Base-by-base conservation (phyloP, 2,329 filamentous ascomycete genomes). In the Cladosporium austrohemisphaericum region DNA sequence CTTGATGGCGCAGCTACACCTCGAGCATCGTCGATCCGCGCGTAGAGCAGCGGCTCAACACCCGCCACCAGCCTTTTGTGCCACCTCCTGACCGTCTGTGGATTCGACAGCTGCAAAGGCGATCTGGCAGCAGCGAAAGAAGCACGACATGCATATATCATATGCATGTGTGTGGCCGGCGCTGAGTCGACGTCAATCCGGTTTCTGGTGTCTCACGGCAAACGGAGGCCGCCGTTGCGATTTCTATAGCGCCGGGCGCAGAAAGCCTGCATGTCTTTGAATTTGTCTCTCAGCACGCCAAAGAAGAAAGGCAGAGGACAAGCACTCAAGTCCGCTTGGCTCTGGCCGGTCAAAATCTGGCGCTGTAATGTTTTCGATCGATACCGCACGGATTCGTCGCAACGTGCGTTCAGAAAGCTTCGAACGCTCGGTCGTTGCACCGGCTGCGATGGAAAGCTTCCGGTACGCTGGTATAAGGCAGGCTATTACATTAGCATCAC, bases 61-160 rank as follows among this genome's bases (percentile, higher is more conserved):
- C 40, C 40, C 9, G 26, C 26, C 22, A 28, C 26, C 44, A 38
- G 33, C 32, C 23, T 28, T 22, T 11, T 20, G 44, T 47, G 44
- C 44, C 44, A 47, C 44, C 44, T 47, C 44, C 44, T 47, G 44
- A 38, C 33, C 22, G 18, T 35, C 4, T 19, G 38, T n/a, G 9
- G 22, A 19, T 14, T n/a, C 18, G 38, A 41, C 38, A 41, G 38
- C 25, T 41, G 41, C 41, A 45, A 45, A 35, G 41, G 22, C 41
- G 41, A 45, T 45, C 41, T 45, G 31, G 31, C 29, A 11, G 4
- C 36, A 20, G 20, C 44, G 33, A 18, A 28, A 29, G 40, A 20
- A 22, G 28, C 16, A 23, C 28, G 18, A 13, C 33, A 36, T 37
- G 44, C 44, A 29, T 47, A 18, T 22, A n/a, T 19, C 19, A 19